Percentiles rank a stretch among this genome's conserved stretches.
phyloP scores from a whole-genome alignment of 1,284 basidiomycete genomes.

The Afroboletus lepidellus region DNA sequence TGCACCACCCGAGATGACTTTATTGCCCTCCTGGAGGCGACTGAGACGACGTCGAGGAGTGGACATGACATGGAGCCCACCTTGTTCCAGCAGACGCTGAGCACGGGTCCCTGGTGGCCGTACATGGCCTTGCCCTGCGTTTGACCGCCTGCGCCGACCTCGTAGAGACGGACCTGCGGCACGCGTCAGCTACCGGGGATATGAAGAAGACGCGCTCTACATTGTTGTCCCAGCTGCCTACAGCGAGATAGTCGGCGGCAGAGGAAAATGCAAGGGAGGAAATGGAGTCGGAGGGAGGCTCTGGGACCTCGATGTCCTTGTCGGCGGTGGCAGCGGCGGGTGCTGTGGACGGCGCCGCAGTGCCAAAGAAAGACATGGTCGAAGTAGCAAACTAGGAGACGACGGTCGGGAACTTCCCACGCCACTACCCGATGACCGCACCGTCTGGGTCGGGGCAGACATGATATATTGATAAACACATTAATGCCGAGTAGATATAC shows the following conservation, averaged over 20 bases:
- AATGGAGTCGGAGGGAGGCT: constrained; percentile 59
- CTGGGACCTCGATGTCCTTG: constrained; percentile 58
- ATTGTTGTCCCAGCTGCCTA: constrained; percentile 63
- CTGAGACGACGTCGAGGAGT: constrained; percentile 7
- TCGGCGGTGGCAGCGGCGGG: constrained; percentile 28
- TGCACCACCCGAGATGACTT: constrained; percentile 75
- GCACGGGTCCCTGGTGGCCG: constrained; percentile 74
- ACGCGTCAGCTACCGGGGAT: constrained; percentile 4
- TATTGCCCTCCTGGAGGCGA: constrained; percentile 61
- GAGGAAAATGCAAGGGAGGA: constrained; percentile 52
- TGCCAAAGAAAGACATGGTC: constrained; percentile 32
- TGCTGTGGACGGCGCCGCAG: constrained; percentile 22
- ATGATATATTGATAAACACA: constrained; percentile 10
- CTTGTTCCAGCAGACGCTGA: constrained; percentile 80
- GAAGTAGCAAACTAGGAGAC: not conserved
- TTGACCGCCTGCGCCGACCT: constrained; percentile 53
- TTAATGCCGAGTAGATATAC: constrained; percentile 23
- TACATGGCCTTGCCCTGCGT: constrained; percentile 78
- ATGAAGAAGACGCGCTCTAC: constrained; percentile 31
- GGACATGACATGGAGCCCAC: constrained; percentile 29
- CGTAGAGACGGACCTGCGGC: constrained; percentile 54
- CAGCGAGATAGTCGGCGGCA: constrained; percentile 54
- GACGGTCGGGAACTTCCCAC: constrained; percentile 1
- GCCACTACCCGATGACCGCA: constrained; percentile 4
- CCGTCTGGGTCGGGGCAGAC: too few species aligned